A percentile compares a stretch with the other conserved stretches of the same genome.
These are phyloP conservation scores for Knufia petricola DNA, from an alignment of 2,329 filamentous ascomycete genomes.

Conservation along the genomic window DNA sequence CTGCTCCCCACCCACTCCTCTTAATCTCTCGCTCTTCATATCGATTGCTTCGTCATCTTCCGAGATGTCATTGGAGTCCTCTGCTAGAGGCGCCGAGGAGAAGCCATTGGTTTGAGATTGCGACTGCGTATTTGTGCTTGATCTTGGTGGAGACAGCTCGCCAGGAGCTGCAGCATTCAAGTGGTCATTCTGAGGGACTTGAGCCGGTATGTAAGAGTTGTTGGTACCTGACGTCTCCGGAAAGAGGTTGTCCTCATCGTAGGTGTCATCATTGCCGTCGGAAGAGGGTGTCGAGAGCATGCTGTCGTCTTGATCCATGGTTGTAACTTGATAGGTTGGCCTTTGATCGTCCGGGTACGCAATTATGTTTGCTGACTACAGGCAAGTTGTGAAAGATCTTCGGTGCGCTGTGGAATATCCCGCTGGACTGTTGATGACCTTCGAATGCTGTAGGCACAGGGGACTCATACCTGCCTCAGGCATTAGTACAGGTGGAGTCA, in stretches of 20 bases:
- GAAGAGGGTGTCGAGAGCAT: conserved; percentile 21
- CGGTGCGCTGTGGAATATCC: background rate
- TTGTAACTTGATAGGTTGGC: background rate
- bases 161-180: conserved; percentile 23
- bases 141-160: conserved; percentile 23
- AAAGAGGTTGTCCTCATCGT: conserved; percentile 9
- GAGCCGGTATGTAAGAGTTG: conserved; percentile 10
- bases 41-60: conserved; percentile 9
- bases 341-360: no score
- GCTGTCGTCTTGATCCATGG: conserved; percentile 22
- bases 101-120: conserved; percentile 2
- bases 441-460: background rate
- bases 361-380: no score
- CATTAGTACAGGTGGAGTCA: background rate
- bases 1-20: conserved; percentile 19
- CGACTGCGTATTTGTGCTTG: conserved; percentile 2
- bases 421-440: background rate
- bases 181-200: conserved; percentile 22
- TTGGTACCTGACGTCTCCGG: background rate
- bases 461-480: background rate
- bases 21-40: background rate
- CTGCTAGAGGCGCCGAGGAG: background rate
- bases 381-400: no score
- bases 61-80: background rate
- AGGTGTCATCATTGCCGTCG: conserved; percentile 8